Evolutionary conservation across 495 filamentous ascomycete genomes (phyloP).

Genomic region (Copromyces sp.): DNA sequence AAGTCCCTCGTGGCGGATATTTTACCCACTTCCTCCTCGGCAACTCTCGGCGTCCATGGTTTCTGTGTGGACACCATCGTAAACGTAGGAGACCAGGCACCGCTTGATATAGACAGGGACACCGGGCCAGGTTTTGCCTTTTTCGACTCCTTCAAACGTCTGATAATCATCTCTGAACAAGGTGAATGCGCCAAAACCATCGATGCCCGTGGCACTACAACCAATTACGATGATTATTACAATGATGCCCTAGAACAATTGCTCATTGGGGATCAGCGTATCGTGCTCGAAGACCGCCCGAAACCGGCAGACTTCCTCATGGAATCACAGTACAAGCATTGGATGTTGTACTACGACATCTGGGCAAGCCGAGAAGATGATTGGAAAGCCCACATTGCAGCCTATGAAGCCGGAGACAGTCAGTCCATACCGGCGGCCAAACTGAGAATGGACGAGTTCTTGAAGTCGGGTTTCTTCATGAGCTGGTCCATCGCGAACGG

Average conservation of each 20-base stretch:
- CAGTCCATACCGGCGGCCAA: neutral
- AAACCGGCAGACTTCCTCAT: neutral
- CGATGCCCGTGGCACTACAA: neutral
- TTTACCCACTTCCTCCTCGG: neutral
- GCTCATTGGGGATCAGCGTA: neutral
- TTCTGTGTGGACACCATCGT: conserved; percentile 4
- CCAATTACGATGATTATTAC: neutral
- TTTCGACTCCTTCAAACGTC: neutral
- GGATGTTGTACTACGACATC: neutral
- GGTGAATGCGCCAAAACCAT: neutral
- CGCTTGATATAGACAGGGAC: neutral
- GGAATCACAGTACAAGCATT: too few species aligned
- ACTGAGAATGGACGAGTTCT: neutral
- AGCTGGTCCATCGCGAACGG: neutral
- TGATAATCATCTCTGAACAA: neutral
- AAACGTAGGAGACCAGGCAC: neutral
- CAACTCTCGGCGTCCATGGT: neutral
- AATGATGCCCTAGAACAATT: neutral
- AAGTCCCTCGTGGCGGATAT: neutral
- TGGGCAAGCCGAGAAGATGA: neutral
- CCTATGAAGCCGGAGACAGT: accelerated
- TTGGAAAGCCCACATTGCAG: accelerated
- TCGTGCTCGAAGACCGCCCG: neutral
- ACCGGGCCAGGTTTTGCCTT: accelerated
- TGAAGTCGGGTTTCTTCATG: neutral